Base-by-base conservation (phyloP, 208 protist genomes). In the Sergeia podlipaevii region DNA sequence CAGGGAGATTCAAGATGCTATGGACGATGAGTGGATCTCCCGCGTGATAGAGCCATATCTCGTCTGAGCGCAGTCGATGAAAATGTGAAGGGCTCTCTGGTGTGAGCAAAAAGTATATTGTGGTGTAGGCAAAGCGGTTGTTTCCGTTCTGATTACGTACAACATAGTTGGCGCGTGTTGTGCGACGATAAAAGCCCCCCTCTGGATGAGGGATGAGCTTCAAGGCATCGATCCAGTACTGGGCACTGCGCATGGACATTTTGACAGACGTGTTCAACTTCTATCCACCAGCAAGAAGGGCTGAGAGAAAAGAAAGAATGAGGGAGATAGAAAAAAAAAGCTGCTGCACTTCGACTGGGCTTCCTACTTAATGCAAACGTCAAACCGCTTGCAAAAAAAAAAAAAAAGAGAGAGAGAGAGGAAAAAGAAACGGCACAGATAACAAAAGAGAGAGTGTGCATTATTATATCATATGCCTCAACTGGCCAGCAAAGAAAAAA, bases 41-140 rank as follows among this genome's bases (percentile, higher is more conserved):
- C 10, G 70, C 70, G 51, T 78, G 73, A 34, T 68, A 67, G 29
- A 68, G 30, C 65, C 73, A 85, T 34, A 69, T 63, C 48, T 85
- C 77, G 28, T 80, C 77, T 2, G 68, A 69, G 46, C 57, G 48
- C 18, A 78, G 63, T 18, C 77, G 77, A 51, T 80, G 77, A 28
- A 80, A 61, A 60, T 78, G 77, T 2, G 77, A 80, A 4, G 77
- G 73, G 49, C 62, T 77, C 32, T 66, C 45, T 17, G 55, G 52
- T 3, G 65, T 77, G 29, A 77, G 51, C 15, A 82, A 45, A 44
- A 82, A 82, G 62, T 82, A 82, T 26, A 82, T 82, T 55, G 60
- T 72, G 18, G 55, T 75, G 60, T 75, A 82, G 37, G 53, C 54
- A 34, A 27, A 33, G 18, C 67, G 63, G 11, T 17, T 26, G 33